phyloP scores from a whole-genome alignment of 2,329 filamentous ascomycete genomes.

The Exophiala calicioides region DNA sequence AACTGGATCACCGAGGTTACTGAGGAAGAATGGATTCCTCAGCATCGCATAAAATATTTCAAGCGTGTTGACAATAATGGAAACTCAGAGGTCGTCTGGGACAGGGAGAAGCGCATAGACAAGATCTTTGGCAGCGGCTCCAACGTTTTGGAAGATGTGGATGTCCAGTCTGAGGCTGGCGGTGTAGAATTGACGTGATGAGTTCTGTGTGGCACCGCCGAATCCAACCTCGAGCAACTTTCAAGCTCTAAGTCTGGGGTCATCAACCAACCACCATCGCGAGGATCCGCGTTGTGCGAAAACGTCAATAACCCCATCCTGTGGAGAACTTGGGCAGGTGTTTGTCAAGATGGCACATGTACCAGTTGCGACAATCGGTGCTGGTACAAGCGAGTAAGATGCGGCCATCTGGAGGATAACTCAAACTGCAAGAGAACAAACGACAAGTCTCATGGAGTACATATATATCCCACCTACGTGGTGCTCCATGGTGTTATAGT shows the following conservation, averaged over 20 bases:
- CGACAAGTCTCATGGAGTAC: neutral
- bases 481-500: too few relatives aligned
- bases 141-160: slow-evolving; percentile 3
- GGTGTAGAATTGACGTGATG: slow-evolving; percentile 7
- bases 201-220: neutral
- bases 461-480: too few relatives aligned
- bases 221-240: neutral
- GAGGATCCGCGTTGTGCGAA: neutral
- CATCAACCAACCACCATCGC: neutral
- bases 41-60: slow-evolving; percentile 56
- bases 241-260: neutral
- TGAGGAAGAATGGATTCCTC: slow-evolving; percentile 59
- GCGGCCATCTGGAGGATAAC: neutral
- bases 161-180: slow-evolving; percentile 10
- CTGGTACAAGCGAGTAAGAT: neutral
- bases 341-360: slow-evolving; percentile 2
- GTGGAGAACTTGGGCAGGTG: neutral
- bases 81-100: slow-evolving; percentile 50
- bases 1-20: slow-evolving; percentile 57
- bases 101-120: slow-evolving; percentile 50
- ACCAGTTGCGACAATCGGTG: neutral
- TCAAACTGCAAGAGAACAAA: neutral
- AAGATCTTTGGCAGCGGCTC: slow-evolving; percentile 42
- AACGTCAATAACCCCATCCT: neutral
- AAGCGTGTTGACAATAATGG: slow-evolving; percentile 38